phyloP scores from a whole-genome alignment of 768 basidiomycete species.

The Suillus paluster region DNA sequence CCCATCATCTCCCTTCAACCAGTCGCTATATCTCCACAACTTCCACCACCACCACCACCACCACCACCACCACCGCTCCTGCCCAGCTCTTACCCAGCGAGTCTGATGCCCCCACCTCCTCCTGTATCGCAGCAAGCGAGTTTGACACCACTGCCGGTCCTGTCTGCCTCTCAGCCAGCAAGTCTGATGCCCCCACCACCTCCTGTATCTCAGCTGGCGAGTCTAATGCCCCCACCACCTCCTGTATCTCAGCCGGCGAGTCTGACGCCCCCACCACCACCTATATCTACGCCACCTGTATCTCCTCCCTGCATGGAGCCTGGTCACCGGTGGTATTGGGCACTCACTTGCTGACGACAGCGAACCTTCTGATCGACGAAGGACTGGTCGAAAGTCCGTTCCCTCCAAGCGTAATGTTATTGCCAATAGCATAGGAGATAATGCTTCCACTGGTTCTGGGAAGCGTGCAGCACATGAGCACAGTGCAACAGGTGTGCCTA shows the following conservation, averaged over 20 bases:
- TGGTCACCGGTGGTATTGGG: background rate
- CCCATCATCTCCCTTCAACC: too few relatives aligned
- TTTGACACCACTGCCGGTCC: too few relatives aligned
- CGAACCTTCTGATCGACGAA: background rate
- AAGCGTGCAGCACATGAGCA: background rate
- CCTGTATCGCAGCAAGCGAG: too few relatives aligned
- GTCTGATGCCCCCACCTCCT: too few relatives aligned
- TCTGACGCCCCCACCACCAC: background rate
- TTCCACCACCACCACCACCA: background rate
- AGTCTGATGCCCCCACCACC: background rate
- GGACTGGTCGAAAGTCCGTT: background rate
- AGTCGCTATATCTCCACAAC: slow-evolving; percentile 1
- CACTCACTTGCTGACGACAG: background rate
- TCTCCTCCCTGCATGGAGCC: too few relatives aligned
- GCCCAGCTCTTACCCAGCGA: too few relatives aligned
- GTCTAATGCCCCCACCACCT: background rate
- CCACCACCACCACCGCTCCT: too few relatives aligned
- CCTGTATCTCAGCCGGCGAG: background rate
- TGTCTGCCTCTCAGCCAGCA: background rate
- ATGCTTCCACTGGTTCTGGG: background rate
- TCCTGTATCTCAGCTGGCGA: background rate
- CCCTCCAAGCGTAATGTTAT: background rate
- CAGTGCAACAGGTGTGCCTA: background rate
- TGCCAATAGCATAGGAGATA: background rate
- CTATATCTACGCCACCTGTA: background rate